These are phyloP conservation scores for Venturiaceae sp. DNA, from an alignment of 2,329 filamentous ascomycete species.

Conservation along the genomic window DNA sequence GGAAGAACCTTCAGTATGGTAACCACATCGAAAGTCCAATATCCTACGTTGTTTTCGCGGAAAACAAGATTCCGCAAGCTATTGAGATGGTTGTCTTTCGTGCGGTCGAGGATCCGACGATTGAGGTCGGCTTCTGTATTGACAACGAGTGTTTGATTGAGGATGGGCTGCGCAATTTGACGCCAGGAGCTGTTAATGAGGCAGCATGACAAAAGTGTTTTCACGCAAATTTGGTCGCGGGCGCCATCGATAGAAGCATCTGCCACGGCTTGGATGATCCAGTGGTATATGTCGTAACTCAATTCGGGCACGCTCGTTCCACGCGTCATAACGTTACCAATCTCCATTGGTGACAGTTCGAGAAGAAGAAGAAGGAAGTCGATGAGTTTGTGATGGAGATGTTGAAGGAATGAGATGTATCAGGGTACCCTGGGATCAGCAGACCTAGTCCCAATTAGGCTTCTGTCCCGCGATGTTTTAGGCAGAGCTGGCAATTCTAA, in stretches of 20 bases:
- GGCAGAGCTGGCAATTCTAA: too few species aligned
- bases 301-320: background rate
- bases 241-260: background rate
- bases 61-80: background rate
- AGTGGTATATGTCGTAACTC: conserved; percentile 1
- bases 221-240: background rate
- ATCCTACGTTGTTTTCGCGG: background rate
- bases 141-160: background rate
- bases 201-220: background rate
- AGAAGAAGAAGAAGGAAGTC: too few species aligned
- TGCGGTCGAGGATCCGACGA: background rate
- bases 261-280: background rate
- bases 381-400: too few species aligned
- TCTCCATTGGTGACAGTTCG: too few species aligned
- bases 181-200: background rate
- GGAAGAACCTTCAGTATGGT: background rate
- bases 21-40: background rate
- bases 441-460: too few species aligned
- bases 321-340: too few species aligned
- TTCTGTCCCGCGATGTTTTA: too few species aligned
- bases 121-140: background rate
- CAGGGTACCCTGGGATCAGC: too few species aligned
- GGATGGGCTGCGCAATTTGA: background rate
- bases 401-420: too few species aligned
- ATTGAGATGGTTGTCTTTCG: background rate